A percentile compares a stretch with the other conserved stretches of the same genome.
Evolutionary conservation across 2,329 filamentous ascomycete genomes (phyloP).

Genomic region (Fusarium ambrosium): DNA sequence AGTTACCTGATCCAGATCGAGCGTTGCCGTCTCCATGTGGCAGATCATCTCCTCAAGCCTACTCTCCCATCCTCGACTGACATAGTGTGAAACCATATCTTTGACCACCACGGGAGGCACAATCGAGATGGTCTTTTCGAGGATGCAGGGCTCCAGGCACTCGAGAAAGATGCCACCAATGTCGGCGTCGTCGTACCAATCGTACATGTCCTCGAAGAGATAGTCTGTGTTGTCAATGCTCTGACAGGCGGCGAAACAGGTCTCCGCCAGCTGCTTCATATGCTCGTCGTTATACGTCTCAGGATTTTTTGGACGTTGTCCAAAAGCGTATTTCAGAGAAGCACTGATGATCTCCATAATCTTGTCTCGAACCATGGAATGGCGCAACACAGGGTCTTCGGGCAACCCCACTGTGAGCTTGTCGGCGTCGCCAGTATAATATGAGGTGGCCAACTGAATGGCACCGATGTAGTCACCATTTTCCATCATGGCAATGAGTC

Average conservation of each 20-base stretch:
- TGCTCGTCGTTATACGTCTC: conserved; percentile 66
- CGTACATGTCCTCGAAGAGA: conserved; percentile 90
- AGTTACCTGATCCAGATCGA: conserved; percentile 95
- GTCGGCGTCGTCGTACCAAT: conserved; percentile 86
- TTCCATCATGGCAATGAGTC: conserved; percentile 94
- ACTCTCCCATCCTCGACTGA: conserved; percentile 79
- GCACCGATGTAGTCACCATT: conserved; percentile 95
- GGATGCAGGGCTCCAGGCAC: conserved; percentile 87
- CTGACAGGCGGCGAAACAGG: conserved; percentile 86
- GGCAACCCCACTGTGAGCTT: conserved; percentile 95
- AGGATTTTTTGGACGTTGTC: conserved; percentile 69
- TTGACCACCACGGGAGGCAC: conserved; percentile 90
- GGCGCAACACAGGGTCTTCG: conserved; percentile 81
- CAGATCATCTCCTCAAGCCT: conserved; percentile 95
- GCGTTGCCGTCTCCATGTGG: conserved; percentile 87
- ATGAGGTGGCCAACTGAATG: conserved; percentile 90
- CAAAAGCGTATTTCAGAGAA: conserved; percentile 90
- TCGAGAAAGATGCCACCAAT: conserved; percentile 85
- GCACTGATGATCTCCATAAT: conserved; percentile 93
- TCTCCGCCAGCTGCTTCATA: conserved; percentile 82
- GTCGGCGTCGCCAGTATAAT: conserved; percentile 92
- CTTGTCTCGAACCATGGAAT: conserved; percentile 88
- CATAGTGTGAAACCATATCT: conserved; percentile 85
- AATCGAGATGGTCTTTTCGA: conserved; percentile 79
- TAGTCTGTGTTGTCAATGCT: conserved; percentile 84